Evolutionary conservation across 306 rosid species (phyloP), one percentile per base, ranked within the genome.

Genomic region (Prunus padus): DNA sequence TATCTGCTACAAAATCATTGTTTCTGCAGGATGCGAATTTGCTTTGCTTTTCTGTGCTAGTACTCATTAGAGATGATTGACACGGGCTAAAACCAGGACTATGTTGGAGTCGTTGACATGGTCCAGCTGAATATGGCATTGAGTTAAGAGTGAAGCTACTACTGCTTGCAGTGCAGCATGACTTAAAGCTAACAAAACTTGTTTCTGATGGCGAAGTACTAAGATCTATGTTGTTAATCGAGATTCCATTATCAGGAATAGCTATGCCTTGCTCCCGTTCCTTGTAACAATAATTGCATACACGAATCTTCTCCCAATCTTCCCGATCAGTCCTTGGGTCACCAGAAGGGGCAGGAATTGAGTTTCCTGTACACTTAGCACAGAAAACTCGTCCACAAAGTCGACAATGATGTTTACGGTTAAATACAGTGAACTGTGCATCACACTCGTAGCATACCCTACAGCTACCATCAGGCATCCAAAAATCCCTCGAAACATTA

Each of bases 401-500:
- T 54, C 99, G 93, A 82, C 99, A 96, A 74, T 96, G 99, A 80
- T 92, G 99, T 68, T 84, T 88, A 11, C 99, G 97, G 71, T 96
- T 92, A 71, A 96, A 77, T 23, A 96, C 19, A 57, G 88, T 90
- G 82, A 96, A 96, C 69, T 89, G 98, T 11, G 88, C 84, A 75
- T 95, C 99, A 74, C 99, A 95, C 40, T 92, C 97, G 65, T 95
- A 95, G 77, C 99, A 95, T 51, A 92, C 93, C 81, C 89, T 86
- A 74, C 99, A 92, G 77, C 93, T 95, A 61, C 78, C 83, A 71
- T 95, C 99, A 1, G 97, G 97, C 97, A 95, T 96, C 99, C 99
- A 96, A 80, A 92, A 92, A 84, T 85, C 94, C 77, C 92, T 84
- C 0, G 97, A 88, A 75, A 96, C 90, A 55, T 89, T 84, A 31